Percentiles rank a stretch among this genome's conserved stretches.
phyloP scores from a whole-genome alignment of 2,329 filamentous ascomycete genomes.

The Aspergillus novoparasiticus region DNA sequence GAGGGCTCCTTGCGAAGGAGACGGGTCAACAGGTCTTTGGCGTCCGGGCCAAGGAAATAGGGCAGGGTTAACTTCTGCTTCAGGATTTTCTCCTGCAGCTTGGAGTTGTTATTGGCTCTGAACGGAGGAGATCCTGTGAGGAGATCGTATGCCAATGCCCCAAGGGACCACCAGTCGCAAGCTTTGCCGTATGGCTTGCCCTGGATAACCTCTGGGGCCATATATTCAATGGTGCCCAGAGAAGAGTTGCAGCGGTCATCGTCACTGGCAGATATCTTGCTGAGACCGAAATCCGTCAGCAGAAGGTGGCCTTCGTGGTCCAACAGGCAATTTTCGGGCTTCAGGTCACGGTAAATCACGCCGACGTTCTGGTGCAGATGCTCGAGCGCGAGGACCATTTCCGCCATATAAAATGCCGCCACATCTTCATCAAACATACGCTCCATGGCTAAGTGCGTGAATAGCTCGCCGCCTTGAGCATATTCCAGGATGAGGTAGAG shows the following conservation, averaged over 20 bases:
- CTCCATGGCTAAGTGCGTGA: constrained; percentile 90
- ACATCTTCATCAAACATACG: constrained; percentile 92
- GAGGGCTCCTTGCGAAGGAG: constrained; percentile 88
- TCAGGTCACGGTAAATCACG: constrained; percentile 94
- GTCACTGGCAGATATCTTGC: constrained; percentile 82
- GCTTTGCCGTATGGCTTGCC: constrained; percentile 89
- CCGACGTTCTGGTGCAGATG: constrained; percentile 91
- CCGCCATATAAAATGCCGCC: constrained; percentile 96
- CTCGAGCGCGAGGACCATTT: constrained; percentile 91
- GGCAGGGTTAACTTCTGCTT: constrained; percentile 88
- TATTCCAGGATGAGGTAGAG: constrained; percentile 97
- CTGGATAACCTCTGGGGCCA: constrained; percentile 93
- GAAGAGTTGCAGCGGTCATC: constrained; percentile 79
- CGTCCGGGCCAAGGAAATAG: constrained; percentile 87
- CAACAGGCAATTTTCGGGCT: constrained; percentile 95
- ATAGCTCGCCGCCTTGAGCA: constrained; percentile 93
- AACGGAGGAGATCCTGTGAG: constrained; percentile 93
- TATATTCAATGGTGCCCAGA: constrained; percentile 95
- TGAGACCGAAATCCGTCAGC: constrained; percentile 93
- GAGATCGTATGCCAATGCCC: constrained; percentile 87
- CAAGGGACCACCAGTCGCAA: constrained; percentile 98
- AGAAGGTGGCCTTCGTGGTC: constrained; percentile 90
- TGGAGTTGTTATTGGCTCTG: constrained; percentile 84
- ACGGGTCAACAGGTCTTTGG: constrained; percentile 89
- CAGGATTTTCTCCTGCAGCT: constrained; percentile 93